Evolutionary conservation across 1,284 basidiomycete genomes (phyloP).

Genomic region (Papiliotrema nemorosa): DNA sequence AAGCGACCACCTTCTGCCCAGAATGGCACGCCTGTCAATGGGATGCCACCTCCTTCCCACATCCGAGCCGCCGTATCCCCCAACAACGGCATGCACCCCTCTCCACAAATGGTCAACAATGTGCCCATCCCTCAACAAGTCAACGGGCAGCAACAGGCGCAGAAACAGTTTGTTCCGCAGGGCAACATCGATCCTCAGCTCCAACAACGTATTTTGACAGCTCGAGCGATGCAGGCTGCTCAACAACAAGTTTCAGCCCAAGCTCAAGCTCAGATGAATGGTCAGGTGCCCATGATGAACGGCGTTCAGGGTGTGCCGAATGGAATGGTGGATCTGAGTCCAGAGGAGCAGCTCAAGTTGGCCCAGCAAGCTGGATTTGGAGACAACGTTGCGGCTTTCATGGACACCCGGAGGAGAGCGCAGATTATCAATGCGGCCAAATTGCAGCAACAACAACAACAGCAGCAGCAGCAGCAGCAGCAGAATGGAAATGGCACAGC

Average conservation of each 20-base stretch:
- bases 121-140: slow-evolving; percentile 12
- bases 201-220: slow-evolving; percentile 2
- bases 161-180: not conserved
- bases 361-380: slow-evolving; percentile 20
- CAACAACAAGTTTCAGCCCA: slow-evolving; percentile 17
- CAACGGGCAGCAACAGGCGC: slow-evolving; percentile 2
- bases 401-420: slow-evolving; percentile 26
- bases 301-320: not conserved
- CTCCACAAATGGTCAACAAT: slow-evolving; percentile 28
- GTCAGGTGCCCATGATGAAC: too few relatives aligned
- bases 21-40: not conserved
- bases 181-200: slow-evolving; percentile 4
- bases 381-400: slow-evolving; percentile 28
- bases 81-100: slow-evolving; percentile 7
- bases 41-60: slow-evolving; percentile 9
- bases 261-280: too few relatives aligned
- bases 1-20: slow-evolving; percentile 12
- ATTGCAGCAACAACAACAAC: slow-evolving; percentile 6
- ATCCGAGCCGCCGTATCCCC: slow-evolving; percentile 15
- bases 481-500: not conserved
- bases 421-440: slow-evolving; percentile 23
- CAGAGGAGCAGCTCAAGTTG: not conserved
- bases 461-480: slow-evolving; percentile 9
- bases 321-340: not conserved
- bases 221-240: slow-evolving; percentile 5